Base-by-base conservation (phyloP, 768 basidiomycete genomes). In the Tubosaeta sp. region DNA sequence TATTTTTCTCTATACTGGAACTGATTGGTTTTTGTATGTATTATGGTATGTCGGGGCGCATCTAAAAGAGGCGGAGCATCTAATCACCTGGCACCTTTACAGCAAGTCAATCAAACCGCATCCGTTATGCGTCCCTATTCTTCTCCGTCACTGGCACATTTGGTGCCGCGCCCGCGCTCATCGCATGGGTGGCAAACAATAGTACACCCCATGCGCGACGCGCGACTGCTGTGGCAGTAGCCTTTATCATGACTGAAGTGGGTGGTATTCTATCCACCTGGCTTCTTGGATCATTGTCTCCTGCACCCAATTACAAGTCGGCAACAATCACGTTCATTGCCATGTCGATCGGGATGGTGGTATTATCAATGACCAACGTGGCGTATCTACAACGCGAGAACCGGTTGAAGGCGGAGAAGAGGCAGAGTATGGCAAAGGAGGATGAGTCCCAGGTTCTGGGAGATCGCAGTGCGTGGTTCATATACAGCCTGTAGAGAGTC, bases 201-300 rank as follows among this genome's bases (percentile, higher is more conserved):
- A 72, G 78, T 9, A 69, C 78, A 5, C 84, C 84, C 0, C 74
- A 82, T 54, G 66, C 71, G 27, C 72, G 81, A 32, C 76, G 83
- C 9, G 84, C 82, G 1, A 82, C 83, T 2, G 72, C 76, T 22
- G 73, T 85, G 45, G 82, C 81, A 11, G 68, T 83, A 14, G 72
- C 74, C 1, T 79, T 79, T 51, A 77, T 77, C 54, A 70, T 77
- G 71, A 77, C 76, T 9, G 81, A 85, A 58, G 65, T 73, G 0
- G 82, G 82, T 1, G 81, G 81, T 3, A 82, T 85, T 46, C 75
- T 85, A n/a, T 71, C 77, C 3, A 83, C 82, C 0, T 85, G 83
- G 83, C 73, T 84, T 4, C 64, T 83, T 19, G 82, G 81, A 11
- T 56, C 53, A 2, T 60, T 83, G 3, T 82, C 79, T 7, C 67